These are phyloP conservation scores for Corrigiola litoralis DNA, from an alignment of 179 eudicot genomes.

Conservation along the genomic window DNA sequence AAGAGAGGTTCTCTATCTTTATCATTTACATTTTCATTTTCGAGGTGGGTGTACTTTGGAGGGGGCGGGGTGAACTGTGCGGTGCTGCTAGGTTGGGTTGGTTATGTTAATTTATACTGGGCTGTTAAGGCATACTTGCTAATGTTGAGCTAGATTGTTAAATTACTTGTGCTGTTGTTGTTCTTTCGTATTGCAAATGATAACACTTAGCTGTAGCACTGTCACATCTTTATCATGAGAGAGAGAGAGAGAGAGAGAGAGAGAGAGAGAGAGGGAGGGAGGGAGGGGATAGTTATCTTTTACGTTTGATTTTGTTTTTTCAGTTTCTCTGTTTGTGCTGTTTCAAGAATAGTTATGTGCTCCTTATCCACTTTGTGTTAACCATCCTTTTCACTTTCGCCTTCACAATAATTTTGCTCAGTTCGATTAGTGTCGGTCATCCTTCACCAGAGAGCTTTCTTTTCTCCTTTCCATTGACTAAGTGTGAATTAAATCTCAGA, in stretches of 20 bases:
- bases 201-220: too few species aligned
- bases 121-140: too few species aligned
- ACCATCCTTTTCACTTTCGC: background rate
- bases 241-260: too few species aligned
- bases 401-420: background rate
- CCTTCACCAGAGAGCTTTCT: background rate
- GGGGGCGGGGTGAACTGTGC: background rate
- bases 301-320: background rate
- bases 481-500: background rate
- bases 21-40: background rate
- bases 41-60: too few species aligned
- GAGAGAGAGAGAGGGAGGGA: too few species aligned
- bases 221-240: too few species aligned
- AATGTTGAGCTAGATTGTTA: too few species aligned
- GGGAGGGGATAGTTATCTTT: background rate
- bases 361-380: background rate
- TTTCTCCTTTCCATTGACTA: too few species aligned
- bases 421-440: background rate
- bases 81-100: background rate
- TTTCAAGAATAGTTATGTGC: too few species aligned
- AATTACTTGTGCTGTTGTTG: too few species aligned
- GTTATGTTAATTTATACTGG: background rate
- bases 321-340: too few species aligned
- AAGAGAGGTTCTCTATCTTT: constrained; percentile 44
- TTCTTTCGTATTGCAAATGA: too few species aligned